phyloP scores from a whole-genome alignment of 176 grass and related monocot genomes.

The Lolium perenne region DNA sequence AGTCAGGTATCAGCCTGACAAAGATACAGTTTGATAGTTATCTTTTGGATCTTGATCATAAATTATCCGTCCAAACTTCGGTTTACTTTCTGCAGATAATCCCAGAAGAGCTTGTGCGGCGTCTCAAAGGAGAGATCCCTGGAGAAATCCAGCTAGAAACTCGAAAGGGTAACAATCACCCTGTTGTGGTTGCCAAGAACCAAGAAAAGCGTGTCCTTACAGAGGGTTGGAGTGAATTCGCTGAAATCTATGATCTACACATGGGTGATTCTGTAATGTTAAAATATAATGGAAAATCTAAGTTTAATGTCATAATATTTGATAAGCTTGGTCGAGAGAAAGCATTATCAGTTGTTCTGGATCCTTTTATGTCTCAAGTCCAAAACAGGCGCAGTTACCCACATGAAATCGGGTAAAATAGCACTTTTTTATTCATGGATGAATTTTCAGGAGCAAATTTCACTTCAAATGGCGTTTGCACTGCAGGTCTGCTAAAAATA shows the following conservation, averaged over 20 bases:
- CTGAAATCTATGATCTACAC: background rate
- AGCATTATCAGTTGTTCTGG: background rate
- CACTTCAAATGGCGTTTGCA: background rate
- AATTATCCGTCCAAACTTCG: background rate
- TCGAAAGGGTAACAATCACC: background rate
- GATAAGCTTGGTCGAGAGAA: slow-evolving; percentile 8
- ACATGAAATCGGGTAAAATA: background rate
- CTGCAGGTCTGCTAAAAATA: background rate
- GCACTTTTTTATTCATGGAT: background rate
- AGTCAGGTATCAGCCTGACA: background rate
- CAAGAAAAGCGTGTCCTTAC: slow-evolving; percentile 16
- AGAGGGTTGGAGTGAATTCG: background rate
- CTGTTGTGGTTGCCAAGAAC: slow-evolving; percentile 3
- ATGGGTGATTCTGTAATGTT: background rate
- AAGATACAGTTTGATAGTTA: background rate
- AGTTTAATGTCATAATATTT: slow-evolving; percentile 8
- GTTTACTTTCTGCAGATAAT: slow-evolving; percentile 10
- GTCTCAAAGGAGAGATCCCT: background rate
- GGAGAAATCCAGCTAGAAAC: slow-evolving; percentile 14
- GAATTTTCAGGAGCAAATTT: background rate
- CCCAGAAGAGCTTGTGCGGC: background rate
- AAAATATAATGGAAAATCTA: background rate
- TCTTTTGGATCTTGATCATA: background rate
- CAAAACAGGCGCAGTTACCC: background rate
- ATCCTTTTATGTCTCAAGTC: background rate